A percentile compares a stretch with the other conserved stretches of the same genome.
phyloP scores from a whole-genome alignment of 805 yeast species.

The Alloascoidea africana region DNA sequence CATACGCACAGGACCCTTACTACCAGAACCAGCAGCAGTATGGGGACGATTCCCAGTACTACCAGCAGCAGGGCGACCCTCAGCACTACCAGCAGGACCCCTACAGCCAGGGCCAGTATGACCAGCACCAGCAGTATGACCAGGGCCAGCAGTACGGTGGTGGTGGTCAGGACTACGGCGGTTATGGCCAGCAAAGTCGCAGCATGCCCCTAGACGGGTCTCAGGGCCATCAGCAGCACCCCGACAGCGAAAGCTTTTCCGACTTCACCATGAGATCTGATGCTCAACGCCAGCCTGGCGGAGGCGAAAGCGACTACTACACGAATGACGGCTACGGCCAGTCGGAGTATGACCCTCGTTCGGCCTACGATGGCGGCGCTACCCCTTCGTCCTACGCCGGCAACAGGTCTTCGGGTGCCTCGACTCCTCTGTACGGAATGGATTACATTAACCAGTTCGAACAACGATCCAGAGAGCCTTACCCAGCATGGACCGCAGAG shows the following conservation, averaged over 20 bases:
- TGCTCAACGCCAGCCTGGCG: too few species aligned
- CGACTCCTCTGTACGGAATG: conserved; percentile 84
- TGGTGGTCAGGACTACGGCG: too few species aligned
- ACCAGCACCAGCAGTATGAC: too few species aligned
- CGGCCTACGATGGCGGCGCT: conserved; percentile 43
- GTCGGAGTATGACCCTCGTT: conserved; percentile 25
- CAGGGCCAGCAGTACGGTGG: too few species aligned
- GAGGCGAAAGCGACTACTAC: conserved; percentile 32
- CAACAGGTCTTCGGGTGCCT: conserved; percentile 80
- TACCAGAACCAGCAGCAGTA: conserved; percentile 34
- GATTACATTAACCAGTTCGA: conserved; percentile 29
- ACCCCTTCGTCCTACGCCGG: conserved; percentile 80
- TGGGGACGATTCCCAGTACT: too few species aligned
- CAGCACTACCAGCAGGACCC: too few species aligned
- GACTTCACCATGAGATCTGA: conserved; percentile 28
- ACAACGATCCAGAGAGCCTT: conserved; percentile 58
- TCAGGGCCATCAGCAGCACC: too few species aligned
- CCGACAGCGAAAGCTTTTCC: conserved; percentile 6
- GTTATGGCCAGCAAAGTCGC: too few species aligned
- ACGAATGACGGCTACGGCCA: conserved; percentile 15
- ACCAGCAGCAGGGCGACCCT: too few species aligned
- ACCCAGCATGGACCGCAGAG: conserved; percentile 92
- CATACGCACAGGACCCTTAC: conserved; percentile 47
- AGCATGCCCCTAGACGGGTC: too few species aligned
- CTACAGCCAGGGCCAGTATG: too few species aligned